These are phyloP conservation scores for Millerozyma acaciae DNA, from an alignment of 805 yeast genomes.

Conservation along the genomic window DNA sequence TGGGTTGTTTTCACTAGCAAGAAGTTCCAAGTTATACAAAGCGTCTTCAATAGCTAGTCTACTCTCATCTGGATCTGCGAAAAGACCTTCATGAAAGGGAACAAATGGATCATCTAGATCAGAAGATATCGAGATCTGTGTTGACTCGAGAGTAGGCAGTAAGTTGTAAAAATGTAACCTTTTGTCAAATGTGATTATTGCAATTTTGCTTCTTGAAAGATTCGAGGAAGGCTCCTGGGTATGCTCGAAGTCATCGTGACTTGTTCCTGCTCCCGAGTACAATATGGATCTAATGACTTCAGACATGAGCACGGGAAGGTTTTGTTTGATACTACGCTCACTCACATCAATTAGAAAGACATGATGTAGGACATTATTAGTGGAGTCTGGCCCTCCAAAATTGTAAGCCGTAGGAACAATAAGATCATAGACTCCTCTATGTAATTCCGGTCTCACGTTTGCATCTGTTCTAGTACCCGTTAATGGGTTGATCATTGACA, in stretches of 20 bases:
- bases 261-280: conserved; percentile 33
- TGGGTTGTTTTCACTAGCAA: conserved; percentile 33
- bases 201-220: conserved; percentile 41
- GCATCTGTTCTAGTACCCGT: conserved; percentile 63
- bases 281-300: conserved; percentile 65
- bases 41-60: conserved; percentile 62
- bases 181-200: conserved; percentile 74
- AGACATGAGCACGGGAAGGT: conserved; percentile 58
- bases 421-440: conserved; percentile 80
- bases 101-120: conserved; percentile 77
- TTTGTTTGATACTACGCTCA: conserved; percentile 54
- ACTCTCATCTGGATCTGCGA: conserved; percentile 73
- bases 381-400: conserved; percentile 31
- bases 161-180: conserved; percentile 71
- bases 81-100: conserved; percentile 75
- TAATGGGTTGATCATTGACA: conserved; percentile 52
- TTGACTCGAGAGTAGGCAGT: conserved; percentile 48
- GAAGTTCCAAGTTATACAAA: conserved; percentile 54
- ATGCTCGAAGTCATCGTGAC: conserved; percentile 12
- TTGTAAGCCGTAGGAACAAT: conserved; percentile 74
- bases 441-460: conserved; percentile 67
- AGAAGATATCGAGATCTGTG: conserved; percentile 56
- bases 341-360: conserved; percentile 72
- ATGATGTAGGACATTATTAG: conserved; percentile 54
- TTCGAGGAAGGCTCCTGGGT: no score